Evolutionary conservation across 768 basidiomycete genomes (phyloP), one percentile per base, ranked within the genome.

Genomic region (Boletus pseudopeckii): DNA sequence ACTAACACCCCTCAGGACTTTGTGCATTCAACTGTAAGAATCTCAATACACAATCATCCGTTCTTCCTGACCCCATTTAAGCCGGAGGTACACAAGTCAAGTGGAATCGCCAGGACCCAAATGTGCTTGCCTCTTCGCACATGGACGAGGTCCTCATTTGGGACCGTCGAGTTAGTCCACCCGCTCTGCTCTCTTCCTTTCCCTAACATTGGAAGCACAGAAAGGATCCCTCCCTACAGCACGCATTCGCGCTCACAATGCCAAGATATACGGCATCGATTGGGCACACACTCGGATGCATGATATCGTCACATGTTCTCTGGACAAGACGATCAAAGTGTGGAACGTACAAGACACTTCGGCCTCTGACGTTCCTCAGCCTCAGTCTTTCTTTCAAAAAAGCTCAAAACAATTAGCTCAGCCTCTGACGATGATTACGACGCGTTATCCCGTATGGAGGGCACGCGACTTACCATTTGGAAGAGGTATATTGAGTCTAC

Each of bases 231-330:
- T 94, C 8, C 91, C 92, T 2, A 72, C 90, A 6, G 77, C 82
- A 11, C 78, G 78, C 6, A 86, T 98, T 53, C 75, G 77, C 28
- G 95, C 92, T 0, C 95, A 98, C 64, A 76, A 74, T n/a, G 83
- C 91, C 33, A 93, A 94, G 71, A 97, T 98, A 42, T 98, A 99
- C 57, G 97, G 97, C 2, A 93, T 99, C 50, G 96, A 98, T 71
- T 99, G 96, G 95, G 86, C 92, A 7, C 85, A 92, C 47, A 74
- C 79, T 17, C 72, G 77, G 39, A 73, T 78, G n/a, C 79, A 86
- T 61, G 88, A 94, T 66, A 79, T 99, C 34, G 84, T 96, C 9
- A 98, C 96, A 1, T 99, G 97, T 65, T 95, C 94, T 0, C 77
- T 98, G 0, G 96, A 98, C 75, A 92, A 88, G 67, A 88, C 90